phyloP scores from a whole-genome alignment of 2,329 filamentous ascomycete genomes.

The Tolypocladium amazonense region DNA sequence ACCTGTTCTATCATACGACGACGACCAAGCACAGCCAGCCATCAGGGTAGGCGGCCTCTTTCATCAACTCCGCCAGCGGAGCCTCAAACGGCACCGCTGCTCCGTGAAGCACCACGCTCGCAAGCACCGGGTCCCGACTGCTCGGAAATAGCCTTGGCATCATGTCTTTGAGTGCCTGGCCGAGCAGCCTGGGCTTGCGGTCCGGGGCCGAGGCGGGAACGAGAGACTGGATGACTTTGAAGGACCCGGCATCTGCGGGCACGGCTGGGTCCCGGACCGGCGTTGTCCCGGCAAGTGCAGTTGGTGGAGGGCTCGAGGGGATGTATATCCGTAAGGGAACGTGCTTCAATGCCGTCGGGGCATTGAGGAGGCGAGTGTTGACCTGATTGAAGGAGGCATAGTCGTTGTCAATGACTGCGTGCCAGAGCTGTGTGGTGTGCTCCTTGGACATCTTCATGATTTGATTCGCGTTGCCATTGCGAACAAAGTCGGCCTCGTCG shows the following conservation, averaged over 20 bases:
- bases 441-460: slow-evolving; percentile 84
- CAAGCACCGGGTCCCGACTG: slow-evolving; percentile 71
- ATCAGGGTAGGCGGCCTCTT: slow-evolving; percentile 77
- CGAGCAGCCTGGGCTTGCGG: slow-evolving; percentile 45
- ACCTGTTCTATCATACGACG: slow-evolving; percentile 43
- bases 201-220: slow-evolving; percentile 38
- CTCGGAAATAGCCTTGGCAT: slow-evolving; percentile 82
- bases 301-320: slow-evolving; percentile 46
- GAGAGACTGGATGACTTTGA: slow-evolving; percentile 68
- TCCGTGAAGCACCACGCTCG: slow-evolving; percentile 77
- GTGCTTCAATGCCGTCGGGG: slow-evolving; percentile 64
- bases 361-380: slow-evolving; percentile 65
- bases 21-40: slow-evolving; percentile 84
- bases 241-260: slow-evolving; percentile 33
- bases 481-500: slow-evolving; percentile 64
- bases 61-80: slow-evolving; percentile 71
- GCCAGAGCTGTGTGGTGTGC: slow-evolving; percentile 75
- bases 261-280: slow-evolving; percentile 1
- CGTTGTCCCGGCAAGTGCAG: not conserved
- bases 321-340: slow-evolving; percentile 87
- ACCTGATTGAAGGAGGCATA: slow-evolving; percentile 62
- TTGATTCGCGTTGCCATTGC: slow-evolving; percentile 78
- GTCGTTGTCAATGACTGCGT: slow-evolving; percentile 69
- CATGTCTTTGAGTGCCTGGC: slow-evolving; percentile 62
- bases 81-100: slow-evolving; percentile 71